A percentile compares a stretch with the other conserved stretches of the same genome.
Conservation (phyloP, 768 basidiomycete species). For the Paxillus ammoniavirescens region DNA sequence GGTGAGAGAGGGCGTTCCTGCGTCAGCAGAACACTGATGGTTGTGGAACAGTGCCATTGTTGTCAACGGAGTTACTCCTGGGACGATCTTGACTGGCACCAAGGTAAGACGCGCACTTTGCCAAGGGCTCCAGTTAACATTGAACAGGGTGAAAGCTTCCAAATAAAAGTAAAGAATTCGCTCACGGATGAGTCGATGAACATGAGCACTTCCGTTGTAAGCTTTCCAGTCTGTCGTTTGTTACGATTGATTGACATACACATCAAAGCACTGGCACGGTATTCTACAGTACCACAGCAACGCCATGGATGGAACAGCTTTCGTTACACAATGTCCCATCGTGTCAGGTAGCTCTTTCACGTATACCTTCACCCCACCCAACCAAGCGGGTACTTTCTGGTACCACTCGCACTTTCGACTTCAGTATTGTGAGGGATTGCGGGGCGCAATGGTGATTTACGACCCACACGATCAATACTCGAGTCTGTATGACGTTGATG, state of each 20-base stretch:
- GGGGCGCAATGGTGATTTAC: conserved; percentile 36
- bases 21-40: neutral
- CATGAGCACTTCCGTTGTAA: conserved; percentile 36
- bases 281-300: conserved; percentile 37
- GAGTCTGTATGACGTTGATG: conserved; percentile 33
- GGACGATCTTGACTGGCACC: conserved; percentile 35
- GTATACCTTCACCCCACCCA: conserved; percentile 31
- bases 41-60: conserved; percentile 26
- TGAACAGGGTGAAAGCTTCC: conserved; percentile 34
- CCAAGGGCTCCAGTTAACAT: neutral
- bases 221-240: conserved; percentile 1
- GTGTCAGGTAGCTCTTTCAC: conserved; percentile 32
- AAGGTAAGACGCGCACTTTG: conserved; percentile 21
- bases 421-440: conserved; percentile 37
- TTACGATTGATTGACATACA: neutral
- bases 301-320: conserved; percentile 41
- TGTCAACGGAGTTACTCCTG: conserved; percentile 39
- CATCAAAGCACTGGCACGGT: conserved; percentile 41
- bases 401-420: conserved; percentile 42
- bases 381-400: conserved; percentile 40
- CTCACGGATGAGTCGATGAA: conserved; percentile 39
- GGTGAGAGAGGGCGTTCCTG: neutral
- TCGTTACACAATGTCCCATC: conserved; percentile 44
- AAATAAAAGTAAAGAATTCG: conserved; percentile 38
- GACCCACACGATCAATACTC: conserved; percentile 30